These are phyloP conservation scores for Stephania japonica DNA, from an alignment of 164 flowering plant genomes.

Conservation along the genomic window DNA sequence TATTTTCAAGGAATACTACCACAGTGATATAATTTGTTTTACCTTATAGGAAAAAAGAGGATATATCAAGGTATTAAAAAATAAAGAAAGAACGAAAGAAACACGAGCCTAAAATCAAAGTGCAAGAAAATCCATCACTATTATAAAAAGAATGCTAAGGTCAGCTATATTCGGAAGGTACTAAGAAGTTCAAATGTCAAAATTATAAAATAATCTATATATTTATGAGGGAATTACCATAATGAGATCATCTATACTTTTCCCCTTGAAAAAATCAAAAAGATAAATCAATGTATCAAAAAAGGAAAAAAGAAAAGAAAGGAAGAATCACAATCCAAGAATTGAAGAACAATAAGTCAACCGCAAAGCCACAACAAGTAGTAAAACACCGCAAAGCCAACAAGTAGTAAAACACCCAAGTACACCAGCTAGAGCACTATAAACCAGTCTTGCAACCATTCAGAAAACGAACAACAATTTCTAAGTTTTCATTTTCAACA, in stretches of 20 bases:
- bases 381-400: too few relatives aligned
- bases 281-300: too few relatives aligned
- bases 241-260: not conserved
- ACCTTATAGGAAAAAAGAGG: not conserved
- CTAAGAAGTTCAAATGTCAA: not conserved
- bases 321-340: not conserved
- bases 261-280: not conserved
- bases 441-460: too few relatives aligned
- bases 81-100: too few relatives aligned
- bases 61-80: not conserved
- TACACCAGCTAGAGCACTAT: too few relatives aligned
- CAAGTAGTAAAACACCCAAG: too few relatives aligned
- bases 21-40: not conserved
- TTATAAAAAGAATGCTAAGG: not conserved
- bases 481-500: too few relatives aligned
- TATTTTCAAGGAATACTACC: not conserved
- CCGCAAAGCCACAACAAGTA: too few relatives aligned
- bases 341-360: too few relatives aligned
- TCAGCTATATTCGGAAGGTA: not conserved
- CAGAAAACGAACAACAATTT: too few relatives aligned
- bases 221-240: not conserved
- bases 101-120: not conserved
- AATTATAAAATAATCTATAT: too few relatives aligned
- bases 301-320: too few relatives aligned
- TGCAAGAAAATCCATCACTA: not conserved